Conservation (phyloP, 768 basidiomycete species). For the Termitomyces sp. region DNA sequence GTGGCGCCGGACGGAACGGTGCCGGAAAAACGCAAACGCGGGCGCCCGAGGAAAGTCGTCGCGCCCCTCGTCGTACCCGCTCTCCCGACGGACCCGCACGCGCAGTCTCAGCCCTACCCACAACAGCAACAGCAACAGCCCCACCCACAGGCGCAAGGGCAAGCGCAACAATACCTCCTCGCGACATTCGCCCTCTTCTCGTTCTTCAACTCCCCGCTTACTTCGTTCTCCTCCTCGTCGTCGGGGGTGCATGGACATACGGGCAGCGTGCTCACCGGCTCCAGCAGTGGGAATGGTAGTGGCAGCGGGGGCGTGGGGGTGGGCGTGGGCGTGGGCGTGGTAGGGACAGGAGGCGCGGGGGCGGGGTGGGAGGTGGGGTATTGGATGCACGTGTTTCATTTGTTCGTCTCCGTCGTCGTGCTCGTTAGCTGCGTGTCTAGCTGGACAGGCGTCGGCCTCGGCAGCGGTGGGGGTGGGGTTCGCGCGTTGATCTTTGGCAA, state of each 20-base stretch:
- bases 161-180: constrained; percentile 64
- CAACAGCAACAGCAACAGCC: too few species aligned
- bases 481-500: too few species aligned
- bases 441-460: constrained; percentile 24
- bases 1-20: constrained; percentile 25
- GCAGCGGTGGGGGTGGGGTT: too few species aligned
- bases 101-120: background rate
- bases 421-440: constrained; percentile 46
- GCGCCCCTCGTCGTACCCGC: constrained; percentile 25
- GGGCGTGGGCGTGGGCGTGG: too few species aligned
- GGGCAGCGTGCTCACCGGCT: constrained; percentile 48
- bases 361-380: constrained; percentile 43
- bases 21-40: constrained; percentile 80
- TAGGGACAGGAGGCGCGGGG: too few species aligned
- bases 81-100: constrained; percentile 5
- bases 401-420: constrained; percentile 59
- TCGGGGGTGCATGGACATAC: constrained; percentile 51
- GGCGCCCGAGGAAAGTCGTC: constrained; percentile 71
- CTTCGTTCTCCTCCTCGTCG: constrained; percentile 31
- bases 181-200: constrained; percentile 83
- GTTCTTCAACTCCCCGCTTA: constrained; percentile 74
- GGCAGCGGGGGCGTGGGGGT: too few species aligned
- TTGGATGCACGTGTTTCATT: constrained; percentile 57
- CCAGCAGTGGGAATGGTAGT: too few species aligned
- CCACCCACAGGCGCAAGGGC: too few species aligned